Base-by-base conservation (phyloP, 2,329 filamentous ascomycete genomes). In the Alternaria panax region DNA sequence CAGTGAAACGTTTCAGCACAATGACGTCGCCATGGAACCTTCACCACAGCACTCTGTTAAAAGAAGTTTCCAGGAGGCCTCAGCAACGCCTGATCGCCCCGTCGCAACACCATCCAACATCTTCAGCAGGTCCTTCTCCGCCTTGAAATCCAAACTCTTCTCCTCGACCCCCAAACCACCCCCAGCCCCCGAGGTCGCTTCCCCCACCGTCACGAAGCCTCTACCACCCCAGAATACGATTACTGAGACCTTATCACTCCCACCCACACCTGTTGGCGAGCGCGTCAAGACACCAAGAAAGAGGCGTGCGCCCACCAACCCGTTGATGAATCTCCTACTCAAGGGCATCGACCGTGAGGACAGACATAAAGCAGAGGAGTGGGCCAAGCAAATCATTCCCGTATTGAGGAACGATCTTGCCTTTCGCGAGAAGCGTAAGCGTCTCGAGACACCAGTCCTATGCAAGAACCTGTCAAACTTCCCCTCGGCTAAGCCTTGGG, bases 401-500 rank as follows among this genome's bases (percentile, higher is more conserved):
- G 63, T 65, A 18, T 46, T 75, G 7, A 59, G 62, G 34, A 69
- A 69, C 9, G 54, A 68, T 43, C n/a, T 40, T n/a, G 51, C 52
- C 9, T 59, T 70, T 11, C 66, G 65, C 24, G 65, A 70, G 8
- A 77, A 75, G 59, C 75, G 75, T 62, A 68, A 66, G 50, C 70
- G 69, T 8, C 65, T 76, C 3, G 67, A 75, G 43, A 50, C 54
- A 7, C 67, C 68, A 3, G 60, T 76, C 18, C 61, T 66, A 16
- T 57, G 71, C 40, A 62, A 68, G 16, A 69, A 76, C 7, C 64
- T 78, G 12, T 61, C 66, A 18, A 59, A 67, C 50, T 63, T 75
- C n/a, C 73, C 74, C 3, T 62, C 70, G 1, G 63, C 68, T 47
- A 69, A 70, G 45, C 75, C 75, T 24, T 78, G 75, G 75, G 62